Evolutionary conservation across 306 rosid species (phyloP), one percentile per base, ranked within the genome.

Genomic region (Canavalia gladiata): DNA sequence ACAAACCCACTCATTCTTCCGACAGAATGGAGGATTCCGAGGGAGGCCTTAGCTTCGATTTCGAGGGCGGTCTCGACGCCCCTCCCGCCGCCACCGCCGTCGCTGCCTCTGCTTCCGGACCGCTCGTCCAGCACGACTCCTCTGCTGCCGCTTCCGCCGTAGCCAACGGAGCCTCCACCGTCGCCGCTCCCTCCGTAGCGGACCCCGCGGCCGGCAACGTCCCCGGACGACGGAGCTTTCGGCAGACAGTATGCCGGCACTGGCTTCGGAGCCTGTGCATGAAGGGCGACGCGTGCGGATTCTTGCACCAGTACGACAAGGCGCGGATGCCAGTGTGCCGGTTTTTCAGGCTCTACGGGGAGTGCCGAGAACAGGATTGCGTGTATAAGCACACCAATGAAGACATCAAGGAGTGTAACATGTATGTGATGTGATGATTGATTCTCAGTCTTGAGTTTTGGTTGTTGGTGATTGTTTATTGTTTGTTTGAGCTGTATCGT

Each of bases 221-320:
- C 8, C 76, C 87, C 0, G 92, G 94, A 1, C 80, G 98, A 64
- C 81, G 98, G 83, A 95, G 99, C 88, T 93, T 90, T 83, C 96
- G 99, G 34, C 99, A 95, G 83, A 95, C 99, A 63, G 99, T 95
- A 64, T 95, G 99, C 78, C 89, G 99, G 41, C 99, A 95, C 88
- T 95, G 99, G 99, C 93, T 95, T 1, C 91, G 98, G 1, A 90
- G 98, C 57, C 84, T 95, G 18, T 95, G 99, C 63, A 95, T 95
- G 99, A 95, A 95, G 77, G 99, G 99, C 7, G 99, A 95, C 12
- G 97, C 99, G 47, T 95, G 99, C 77, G 99, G 99, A 60, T 95
- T 95, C 84, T 87, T 95, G 69, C 98, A 95, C 35, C 99, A 95
- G 80, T 95, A 95, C 73, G 99, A 95, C 87, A 95, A 95, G 88